Evolutionary conservation across 306 rosid species (phyloP).

Genomic region (Nissolia schottii): DNA sequence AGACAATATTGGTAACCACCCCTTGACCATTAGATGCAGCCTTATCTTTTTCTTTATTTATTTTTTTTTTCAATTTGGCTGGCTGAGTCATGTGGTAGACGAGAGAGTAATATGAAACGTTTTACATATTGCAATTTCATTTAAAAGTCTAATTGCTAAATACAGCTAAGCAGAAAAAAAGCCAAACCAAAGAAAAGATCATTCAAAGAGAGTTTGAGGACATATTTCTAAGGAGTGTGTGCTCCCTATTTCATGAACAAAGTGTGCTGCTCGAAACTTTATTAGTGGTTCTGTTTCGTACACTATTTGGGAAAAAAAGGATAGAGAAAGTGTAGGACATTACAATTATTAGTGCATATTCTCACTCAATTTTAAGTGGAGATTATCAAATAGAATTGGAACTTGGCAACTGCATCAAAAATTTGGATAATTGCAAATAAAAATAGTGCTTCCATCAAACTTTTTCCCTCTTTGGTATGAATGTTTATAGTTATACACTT

Average conservation of each 20-base stretch:
- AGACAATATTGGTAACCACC: background rate
- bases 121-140: constrained; percentile 13
- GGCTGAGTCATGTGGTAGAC: constrained; percentile 18
- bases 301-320: background rate
- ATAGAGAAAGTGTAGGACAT: background rate
- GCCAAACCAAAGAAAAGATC: constrained; percentile 3
- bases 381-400: background rate
- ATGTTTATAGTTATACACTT: background rate
- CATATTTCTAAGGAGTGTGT: background rate
- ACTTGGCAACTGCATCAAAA: background rate
- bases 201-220: background rate
- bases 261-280: background rate
- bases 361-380: background rate
- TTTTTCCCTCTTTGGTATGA: background rate
- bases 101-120: background rate
- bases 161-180: background rate
- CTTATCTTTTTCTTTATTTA: too few relatives aligned
- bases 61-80: background rate
- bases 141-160: constrained; percentile 8
- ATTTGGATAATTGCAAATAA: background rate
- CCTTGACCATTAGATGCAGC: background rate
- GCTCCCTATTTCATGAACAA: constrained; percentile 24
- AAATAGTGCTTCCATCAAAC: background rate
- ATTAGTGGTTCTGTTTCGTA: constrained; percentile 14
- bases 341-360: background rate